phyloP scores from a whole-genome alignment of 2,329 filamentous ascomycete species.

The Ceratocystis cacaofunesta region DNA sequence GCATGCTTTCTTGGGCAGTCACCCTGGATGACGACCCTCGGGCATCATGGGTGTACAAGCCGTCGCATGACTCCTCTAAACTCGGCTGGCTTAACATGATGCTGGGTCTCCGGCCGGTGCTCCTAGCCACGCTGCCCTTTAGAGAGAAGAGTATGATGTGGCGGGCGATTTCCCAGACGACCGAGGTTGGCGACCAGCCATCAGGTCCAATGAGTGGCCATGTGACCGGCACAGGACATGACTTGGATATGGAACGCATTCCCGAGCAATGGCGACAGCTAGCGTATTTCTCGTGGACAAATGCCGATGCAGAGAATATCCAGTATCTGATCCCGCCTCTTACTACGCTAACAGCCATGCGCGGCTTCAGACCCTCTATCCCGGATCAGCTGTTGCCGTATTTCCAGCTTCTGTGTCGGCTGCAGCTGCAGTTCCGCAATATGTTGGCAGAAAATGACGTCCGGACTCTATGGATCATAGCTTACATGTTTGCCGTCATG shows the following conservation, averaged over 20 bases:
- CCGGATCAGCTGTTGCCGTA: constrained; percentile 18
- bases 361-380: constrained; percentile 4
- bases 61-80: constrained; percentile 12
- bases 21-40: constrained; percentile 16
- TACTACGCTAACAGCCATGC: constrained; percentile 12
- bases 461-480: constrained; percentile 21
- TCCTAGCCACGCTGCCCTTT: constrained; percentile 18
- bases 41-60: constrained; percentile 20
- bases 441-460: constrained; percentile 18
- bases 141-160: constrained; percentile 18
- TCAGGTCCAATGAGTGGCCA: constrained; percentile 17
- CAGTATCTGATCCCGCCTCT: constrained; percentile 18
- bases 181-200: constrained; percentile 15
- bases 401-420: constrained; percentile 19
- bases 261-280: constrained; percentile 18
- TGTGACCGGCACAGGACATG: constrained; percentile 13
- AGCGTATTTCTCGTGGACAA: constrained; percentile 12
- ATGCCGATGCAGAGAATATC: constrained; percentile 11
- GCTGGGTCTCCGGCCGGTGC: constrained; percentile 20
- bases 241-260: constrained; percentile 17
- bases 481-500: constrained; percentile 21
- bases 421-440: constrained; percentile 19
- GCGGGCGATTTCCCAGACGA: constrained; percentile 12
- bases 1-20: constrained; percentile 20
- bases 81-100: constrained; percentile 21